These are phyloP conservation scores for Trichoderma hamatum DNA, from an alignment of 2,329 filamentous ascomycete genomes.

Conservation along the genomic window DNA sequence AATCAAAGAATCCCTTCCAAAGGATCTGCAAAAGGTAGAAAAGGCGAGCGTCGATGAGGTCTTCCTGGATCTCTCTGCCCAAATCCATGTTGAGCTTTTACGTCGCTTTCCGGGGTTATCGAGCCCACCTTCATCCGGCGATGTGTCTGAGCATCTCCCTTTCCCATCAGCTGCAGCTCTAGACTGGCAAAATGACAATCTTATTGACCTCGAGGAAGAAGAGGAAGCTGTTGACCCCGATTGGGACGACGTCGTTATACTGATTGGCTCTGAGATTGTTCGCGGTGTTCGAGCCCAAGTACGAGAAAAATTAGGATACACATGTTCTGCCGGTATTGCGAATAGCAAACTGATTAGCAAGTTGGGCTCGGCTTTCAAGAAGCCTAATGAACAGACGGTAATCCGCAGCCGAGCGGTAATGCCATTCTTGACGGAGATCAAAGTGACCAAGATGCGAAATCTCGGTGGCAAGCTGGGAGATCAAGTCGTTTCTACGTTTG, in stretches of 20 bases:
- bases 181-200: slow-evolving; percentile 81
- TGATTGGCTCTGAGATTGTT: slow-evolving; percentile 87
- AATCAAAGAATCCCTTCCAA: slow-evolving; percentile 74
- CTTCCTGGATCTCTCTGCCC: slow-evolving; percentile 86
- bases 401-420: slow-evolving; percentile 81
- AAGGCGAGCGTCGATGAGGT: slow-evolving; percentile 97
- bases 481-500: slow-evolving; percentile 78
- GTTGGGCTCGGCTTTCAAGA: slow-evolving; percentile 86
- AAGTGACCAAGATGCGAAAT: slow-evolving; percentile 93
- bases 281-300: slow-evolving; percentile 72
- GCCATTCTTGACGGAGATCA: slow-evolving; percentile 80
- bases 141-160: slow-evolving; percentile 71
- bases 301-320: slow-evolving; percentile 75
- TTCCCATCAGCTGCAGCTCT: slow-evolving; percentile 69
- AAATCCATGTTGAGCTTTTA: slow-evolving; percentile 76
- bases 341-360: slow-evolving; percentile 96
- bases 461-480: slow-evolving; percentile 95
- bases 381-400: slow-evolving; percentile 94
- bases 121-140: slow-evolving; percentile 69
- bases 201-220: slow-evolving; percentile 76
- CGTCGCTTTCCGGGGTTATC: slow-evolving; percentile 74
- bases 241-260: slow-evolving; percentile 91
- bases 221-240: slow-evolving; percentile 82
- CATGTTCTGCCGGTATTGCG: slow-evolving; percentile 86
- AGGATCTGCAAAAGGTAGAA: slow-evolving; percentile 72